These are phyloP conservation scores for Uronychia binucleata DNA, from an alignment of 73 alveolate genomes.

Conservation along the genomic window DNA sequence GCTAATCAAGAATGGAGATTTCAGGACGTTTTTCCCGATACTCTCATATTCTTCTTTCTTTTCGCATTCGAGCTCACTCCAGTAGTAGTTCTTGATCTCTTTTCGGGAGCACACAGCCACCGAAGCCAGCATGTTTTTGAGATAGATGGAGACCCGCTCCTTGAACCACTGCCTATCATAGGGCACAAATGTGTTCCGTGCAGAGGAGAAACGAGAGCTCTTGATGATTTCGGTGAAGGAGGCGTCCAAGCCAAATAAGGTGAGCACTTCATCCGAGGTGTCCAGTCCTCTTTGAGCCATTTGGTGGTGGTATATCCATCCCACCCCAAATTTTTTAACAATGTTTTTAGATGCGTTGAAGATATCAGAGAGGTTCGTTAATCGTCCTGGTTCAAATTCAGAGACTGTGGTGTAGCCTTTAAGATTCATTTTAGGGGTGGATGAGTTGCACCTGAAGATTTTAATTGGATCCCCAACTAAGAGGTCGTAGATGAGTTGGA, in stretches of 20 bases:
- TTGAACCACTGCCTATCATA: not conserved
- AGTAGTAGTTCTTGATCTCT: not conserved
- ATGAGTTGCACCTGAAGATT: not conserved
- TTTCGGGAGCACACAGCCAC: not conserved
- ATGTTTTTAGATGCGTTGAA: not conserved
- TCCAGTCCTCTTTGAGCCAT: not conserved
- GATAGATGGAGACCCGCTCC: not conserved
- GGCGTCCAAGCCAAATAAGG: too few species aligned
- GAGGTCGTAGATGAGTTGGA: not conserved
- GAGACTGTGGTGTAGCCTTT: not conserved
- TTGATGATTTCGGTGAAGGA: not conserved
- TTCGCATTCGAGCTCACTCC: not conserved
- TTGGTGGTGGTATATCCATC: not conserved
- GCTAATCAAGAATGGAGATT: not conserved
- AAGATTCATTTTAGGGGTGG: not conserved
- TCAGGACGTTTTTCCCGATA: not conserved
- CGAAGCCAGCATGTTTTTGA: not conserved
- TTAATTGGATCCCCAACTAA: not conserved
- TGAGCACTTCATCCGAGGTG: not conserved
- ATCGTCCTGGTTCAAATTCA: not conserved
- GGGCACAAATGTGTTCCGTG: not conserved
- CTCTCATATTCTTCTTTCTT: not conserved
- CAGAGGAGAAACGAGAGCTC: not conserved
- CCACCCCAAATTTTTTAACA: not conserved
- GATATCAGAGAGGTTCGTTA: not conserved